Percentiles rank a stretch among this genome's conserved stretches.
Evolutionary conservation across 306 rosid genomes (phyloP).

Genomic region (Cyclanthera cordifolia): DNA sequence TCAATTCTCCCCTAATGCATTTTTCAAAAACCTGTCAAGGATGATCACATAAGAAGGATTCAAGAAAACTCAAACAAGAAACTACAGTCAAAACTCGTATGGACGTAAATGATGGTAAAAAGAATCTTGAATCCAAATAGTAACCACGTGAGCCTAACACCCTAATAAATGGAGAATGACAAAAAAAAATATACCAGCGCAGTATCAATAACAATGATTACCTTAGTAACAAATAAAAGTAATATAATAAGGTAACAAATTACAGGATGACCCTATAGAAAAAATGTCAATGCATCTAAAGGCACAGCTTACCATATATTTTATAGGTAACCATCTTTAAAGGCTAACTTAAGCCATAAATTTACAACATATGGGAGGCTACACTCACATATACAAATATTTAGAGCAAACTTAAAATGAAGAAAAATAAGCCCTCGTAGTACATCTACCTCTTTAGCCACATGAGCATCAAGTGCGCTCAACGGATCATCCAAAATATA

Average conservation of each 20-base stretch:
- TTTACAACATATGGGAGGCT: background rate
- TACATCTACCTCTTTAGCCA: constrained; percentile 55
- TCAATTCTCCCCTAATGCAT: constrained; percentile 70
- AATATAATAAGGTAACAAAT: background rate
- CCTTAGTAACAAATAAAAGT: background rate
- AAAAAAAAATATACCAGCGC: background rate
- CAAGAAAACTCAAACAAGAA: background rate
- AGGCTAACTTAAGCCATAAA: background rate
- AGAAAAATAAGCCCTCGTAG: background rate
- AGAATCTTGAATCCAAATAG: background rate
- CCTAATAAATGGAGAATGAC: background rate
- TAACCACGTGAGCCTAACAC: background rate
- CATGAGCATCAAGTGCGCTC: constrained; percentile 90
- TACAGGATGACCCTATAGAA: background rate
- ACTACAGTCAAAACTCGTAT: background rate
- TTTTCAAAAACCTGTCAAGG: constrained; percentile 62
- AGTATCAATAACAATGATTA: background rate
- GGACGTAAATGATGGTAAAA: background rate
- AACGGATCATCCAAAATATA: constrained; percentile 87
- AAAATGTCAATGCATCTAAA: background rate
- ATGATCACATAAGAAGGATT: constrained; percentile 11
- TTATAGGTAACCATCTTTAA: background rate
- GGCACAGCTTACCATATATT: background rate
- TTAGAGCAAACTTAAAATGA: background rate
- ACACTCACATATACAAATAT: background rate